phyloP scores from a whole-genome alignment of 2,329 filamentous ascomycete species.

The Helicocarpus griseus region DNA sequence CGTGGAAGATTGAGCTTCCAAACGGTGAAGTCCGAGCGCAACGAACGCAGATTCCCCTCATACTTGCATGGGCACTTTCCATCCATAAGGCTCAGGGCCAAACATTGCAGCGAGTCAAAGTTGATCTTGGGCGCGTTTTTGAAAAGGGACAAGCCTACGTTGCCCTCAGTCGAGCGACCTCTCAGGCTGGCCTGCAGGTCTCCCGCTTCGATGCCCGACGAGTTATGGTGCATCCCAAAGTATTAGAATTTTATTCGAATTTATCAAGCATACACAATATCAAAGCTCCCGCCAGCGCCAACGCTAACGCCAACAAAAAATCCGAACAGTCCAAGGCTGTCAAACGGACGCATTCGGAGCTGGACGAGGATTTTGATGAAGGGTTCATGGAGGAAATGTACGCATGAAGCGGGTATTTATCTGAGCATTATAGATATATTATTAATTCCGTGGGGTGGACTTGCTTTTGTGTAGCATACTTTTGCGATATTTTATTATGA shows the following conservation, averaged over 20 bases:
- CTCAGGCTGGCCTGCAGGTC: constrained; percentile 78
- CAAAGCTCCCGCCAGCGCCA: not conserved
- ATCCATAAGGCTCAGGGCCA: constrained; percentile 98
- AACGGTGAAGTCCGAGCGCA: constrained; percentile 89
- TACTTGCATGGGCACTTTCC: constrained; percentile 90
- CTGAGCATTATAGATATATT: not conserved
- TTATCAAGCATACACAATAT: constrained; percentile 61
- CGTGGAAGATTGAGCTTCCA: constrained; percentile 96
- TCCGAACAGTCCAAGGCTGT: not conserved
- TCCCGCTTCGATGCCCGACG: constrained; percentile 78
- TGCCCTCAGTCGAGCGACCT: constrained; percentile 84
- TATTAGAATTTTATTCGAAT: constrained; percentile 75
- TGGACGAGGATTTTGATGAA: not conserved
- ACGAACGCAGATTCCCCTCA: constrained; percentile 72
- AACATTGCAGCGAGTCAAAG: constrained; percentile 85
- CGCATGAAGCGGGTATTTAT: not conserved
- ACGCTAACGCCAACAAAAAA: not conserved
- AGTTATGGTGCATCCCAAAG: constrained; percentile 86
- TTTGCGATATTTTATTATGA: no score
- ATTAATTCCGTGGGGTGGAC: not conserved
- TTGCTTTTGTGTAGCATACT: no score
- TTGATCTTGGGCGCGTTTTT: constrained; percentile 84
- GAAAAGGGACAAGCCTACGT: constrained; percentile 98
- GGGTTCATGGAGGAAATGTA: not conserved
- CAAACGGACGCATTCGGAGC: not conserved